Base-by-base conservation (phyloP, 2,329 filamentous ascomycete genomes). In the Exophiala sideris region DNA sequence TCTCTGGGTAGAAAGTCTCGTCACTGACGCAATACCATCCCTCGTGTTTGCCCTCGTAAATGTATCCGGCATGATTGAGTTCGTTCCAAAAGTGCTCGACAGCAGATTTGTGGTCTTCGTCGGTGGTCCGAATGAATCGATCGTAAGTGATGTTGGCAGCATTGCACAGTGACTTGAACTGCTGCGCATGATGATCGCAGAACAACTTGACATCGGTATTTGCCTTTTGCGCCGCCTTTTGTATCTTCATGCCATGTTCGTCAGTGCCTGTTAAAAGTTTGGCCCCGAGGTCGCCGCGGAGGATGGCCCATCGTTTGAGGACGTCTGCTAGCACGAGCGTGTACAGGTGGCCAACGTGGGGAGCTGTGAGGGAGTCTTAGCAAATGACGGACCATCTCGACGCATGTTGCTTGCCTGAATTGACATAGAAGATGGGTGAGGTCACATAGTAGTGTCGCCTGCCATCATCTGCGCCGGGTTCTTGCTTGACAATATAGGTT, bases 361-460 rank as follows among this genome's bases (percentile, higher is more conserved):
- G 94, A 42, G 89, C 91, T 92, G 62, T 32, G 38, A n/a, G n/a
- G 21, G 24, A 55, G 12, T 57, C 47, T 52, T 5, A 39, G 34
- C 14, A 29, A 42, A 14, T 42, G n/a, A n/a, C 10, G 5, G 54
- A 35, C n/a, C 10, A 29, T 29, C 5, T 18, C 2, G 20, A 20
- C n/a, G 36, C 24, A 51, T 18, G 48, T 29, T 49, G 62, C 76
- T 63, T 75, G 91, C 89, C 85, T 51, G 91, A 89, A 81, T 99
- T 99, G 75, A 99, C 94, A 72, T 99, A 99, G 77, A 97, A 99
- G 11, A 99, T 99, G 2, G 94, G 94, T 7, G 91, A 95, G 4
- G 94, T 97, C 66, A 96, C 79, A 77, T 97, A 99, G 76, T 87
- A 96, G 7, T 92, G 91, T 75, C 97, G 97, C 57, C 36, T 41